These are phyloP conservation scores for Rossbeevera mucosa DNA, from an alignment of 768 basidiomycete species.

Conservation along the genomic window DNA sequence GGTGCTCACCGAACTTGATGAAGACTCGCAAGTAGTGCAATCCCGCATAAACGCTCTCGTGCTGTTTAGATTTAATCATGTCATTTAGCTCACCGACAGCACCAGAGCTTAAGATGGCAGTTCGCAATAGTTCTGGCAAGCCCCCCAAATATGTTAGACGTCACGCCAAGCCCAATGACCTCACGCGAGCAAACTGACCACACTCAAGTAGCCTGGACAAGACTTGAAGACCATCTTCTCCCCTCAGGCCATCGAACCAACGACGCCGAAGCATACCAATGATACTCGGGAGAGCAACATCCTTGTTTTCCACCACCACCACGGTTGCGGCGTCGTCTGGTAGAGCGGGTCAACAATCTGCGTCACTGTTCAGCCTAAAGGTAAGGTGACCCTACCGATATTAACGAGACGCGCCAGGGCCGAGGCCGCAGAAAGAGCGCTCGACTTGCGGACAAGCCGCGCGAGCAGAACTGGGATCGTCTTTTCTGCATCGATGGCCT, in stretches of 20 bases:
- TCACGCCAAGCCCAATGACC: too few species aligned
- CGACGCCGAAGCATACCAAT: conserved; percentile 21
- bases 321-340: conserved; percentile 17
- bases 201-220: conserved; percentile 15
- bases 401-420: conserved; percentile 13
- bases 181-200: conserved; percentile 12
- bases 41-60: conserved; percentile 13
- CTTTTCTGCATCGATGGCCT: conserved; percentile 12
- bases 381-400: conserved; percentile 17
- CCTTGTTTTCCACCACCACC: conserved; percentile 3
- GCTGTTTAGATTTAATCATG: conserved; percentile 12
- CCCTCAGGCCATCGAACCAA: conserved; percentile 27
- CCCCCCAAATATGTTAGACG: background rate
- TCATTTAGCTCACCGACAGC: conserved; percentile 9
- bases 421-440: conserved; percentile 18
- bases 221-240: conserved; percentile 25
- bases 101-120: conserved; percentile 11
- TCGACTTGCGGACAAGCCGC: conserved; percentile 13
- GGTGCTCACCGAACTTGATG: conserved; percentile 15
- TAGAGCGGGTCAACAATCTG: background rate
- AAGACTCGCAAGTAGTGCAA: conserved; percentile 23
- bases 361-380: background rate
- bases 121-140: conserved; percentile 15
- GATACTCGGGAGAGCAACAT: conserved; percentile 7
- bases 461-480: conserved; percentile 17